phyloP scores from a whole-genome alignment of 78 protist genomes.

The Dictyostelium firmibasis region DNA sequence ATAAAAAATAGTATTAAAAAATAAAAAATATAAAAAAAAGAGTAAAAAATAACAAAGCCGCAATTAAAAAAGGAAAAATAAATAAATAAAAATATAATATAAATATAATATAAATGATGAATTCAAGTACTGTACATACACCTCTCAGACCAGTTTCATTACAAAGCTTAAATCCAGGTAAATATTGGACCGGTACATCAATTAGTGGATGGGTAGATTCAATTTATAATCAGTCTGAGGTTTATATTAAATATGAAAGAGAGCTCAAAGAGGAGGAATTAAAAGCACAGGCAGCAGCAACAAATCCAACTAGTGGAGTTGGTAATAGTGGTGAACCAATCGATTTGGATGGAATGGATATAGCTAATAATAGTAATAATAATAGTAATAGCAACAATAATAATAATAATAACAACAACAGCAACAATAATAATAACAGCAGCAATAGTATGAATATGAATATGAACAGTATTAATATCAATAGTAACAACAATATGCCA shows the following conservation, averaged over 20 bases:
- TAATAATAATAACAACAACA: background rate
- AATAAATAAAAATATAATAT: too few species aligned
- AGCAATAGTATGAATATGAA: background rate
- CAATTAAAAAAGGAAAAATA: background rate
- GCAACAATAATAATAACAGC: background rate
- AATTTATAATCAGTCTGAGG: background rate
- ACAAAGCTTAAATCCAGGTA: background rate
- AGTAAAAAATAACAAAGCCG: background rate
- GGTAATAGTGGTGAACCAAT: background rate
- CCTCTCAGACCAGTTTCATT: background rate
- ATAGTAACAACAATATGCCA: background rate
- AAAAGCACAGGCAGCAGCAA: background rate
- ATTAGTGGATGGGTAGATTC: slow-evolving; percentile 16
- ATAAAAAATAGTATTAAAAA: background rate
- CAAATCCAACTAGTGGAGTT: background rate
- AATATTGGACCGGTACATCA: background rate
- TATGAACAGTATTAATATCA: background rate
- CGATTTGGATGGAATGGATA: slow-evolving; percentile 15
- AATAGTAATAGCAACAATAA: background rate
- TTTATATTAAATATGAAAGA: background rate
- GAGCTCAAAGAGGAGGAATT: background rate
- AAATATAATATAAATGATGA: background rate
- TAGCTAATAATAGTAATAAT: background rate
- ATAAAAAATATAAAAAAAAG: background rate
- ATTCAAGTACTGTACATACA: background rate